Percentiles rank a stretch among this genome's conserved stretches.
Evolutionary conservation across 208 protist genomes (phyloP).

Genomic region (Jaenimonas drosophilae): DNA sequence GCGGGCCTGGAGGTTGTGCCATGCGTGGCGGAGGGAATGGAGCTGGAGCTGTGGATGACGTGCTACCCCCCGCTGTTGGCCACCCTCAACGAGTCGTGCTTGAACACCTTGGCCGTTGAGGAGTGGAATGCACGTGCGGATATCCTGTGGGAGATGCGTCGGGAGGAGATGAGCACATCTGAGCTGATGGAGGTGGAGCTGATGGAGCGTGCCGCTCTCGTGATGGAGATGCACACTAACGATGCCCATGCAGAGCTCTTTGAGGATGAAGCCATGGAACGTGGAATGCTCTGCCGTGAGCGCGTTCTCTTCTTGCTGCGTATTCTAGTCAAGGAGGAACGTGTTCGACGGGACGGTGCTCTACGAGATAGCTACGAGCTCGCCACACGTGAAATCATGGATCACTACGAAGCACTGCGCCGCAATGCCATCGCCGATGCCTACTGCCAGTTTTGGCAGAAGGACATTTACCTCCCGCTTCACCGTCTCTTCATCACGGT

Average conservation of each 20-base stretch:
- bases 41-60: not conserved
- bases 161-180: conserved; percentile 14
- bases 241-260: conserved; percentile 8
- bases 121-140: conserved; percentile 35
- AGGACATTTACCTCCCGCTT: conserved; percentile 1
- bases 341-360: conserved; percentile 5
- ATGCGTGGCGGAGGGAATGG: not conserved
- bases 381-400: not conserved
- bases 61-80: not conserved
- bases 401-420: not conserved
- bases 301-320: conserved; percentile 24
- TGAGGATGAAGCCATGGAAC: conserved; percentile 7
- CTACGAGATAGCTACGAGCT: not conserved
- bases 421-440: not conserved
- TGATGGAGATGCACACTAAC: conserved; percentile 11
- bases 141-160: conserved; percentile 50
- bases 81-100: not conserved
- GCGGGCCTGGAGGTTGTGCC: not conserved
- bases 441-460: conserved; percentile 1
- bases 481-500: too few species aligned
- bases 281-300: conserved; percentile 8
- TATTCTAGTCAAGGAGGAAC: conserved; percentile 16
- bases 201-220: conserved; percentile 11
- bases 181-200: conserved; percentile 11
- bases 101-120: conserved; percentile 10